Evolutionary conservation across 805 yeast species (phyloP).

Genomic region (Candida boleticola): DNA sequence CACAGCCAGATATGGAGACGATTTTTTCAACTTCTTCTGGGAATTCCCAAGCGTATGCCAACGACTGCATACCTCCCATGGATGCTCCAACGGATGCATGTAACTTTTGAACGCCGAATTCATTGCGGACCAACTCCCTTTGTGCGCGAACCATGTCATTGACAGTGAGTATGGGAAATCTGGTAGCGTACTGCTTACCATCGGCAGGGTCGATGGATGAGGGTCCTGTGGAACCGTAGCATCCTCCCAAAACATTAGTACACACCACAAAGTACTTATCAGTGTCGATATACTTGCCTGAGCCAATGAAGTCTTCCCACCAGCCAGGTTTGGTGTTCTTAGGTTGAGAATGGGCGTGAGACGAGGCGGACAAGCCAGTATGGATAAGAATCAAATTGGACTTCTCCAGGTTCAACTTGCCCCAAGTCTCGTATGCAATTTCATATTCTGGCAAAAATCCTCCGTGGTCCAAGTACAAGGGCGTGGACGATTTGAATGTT

Average conservation of each 20-base stretch:
- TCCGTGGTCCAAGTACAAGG: slow-evolving; percentile 78
- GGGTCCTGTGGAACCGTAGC: slow-evolving; percentile 95
- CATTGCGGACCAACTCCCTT: slow-evolving; percentile 59
- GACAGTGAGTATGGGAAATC: slow-evolving; percentile 82
- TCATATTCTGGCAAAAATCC: slow-evolving; percentile 70
- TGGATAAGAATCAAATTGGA: slow-evolving; percentile 79
- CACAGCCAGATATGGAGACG: slow-evolving; percentile 87
- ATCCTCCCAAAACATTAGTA: slow-evolving; percentile 91
- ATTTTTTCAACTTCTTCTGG: slow-evolving; percentile 72
- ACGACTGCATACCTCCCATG: slow-evolving; percentile 98
- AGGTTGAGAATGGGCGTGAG: slow-evolving; percentile 84
- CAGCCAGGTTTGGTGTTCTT: slow-evolving; percentile 76
- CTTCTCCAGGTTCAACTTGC: slow-evolving; percentile 56
- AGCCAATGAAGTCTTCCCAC: slow-evolving; percentile 96
- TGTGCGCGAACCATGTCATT: slow-evolving; percentile 93
- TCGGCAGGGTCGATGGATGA: slow-evolving; percentile 74
- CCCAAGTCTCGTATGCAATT: slow-evolving; percentile 96
- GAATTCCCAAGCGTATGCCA: slow-evolving; percentile 83
- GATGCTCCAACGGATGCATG: slow-evolving; percentile 87
- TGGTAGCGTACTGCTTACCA: slow-evolving; percentile 68
- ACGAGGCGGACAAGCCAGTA: slow-evolving; percentile 90
- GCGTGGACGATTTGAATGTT: slow-evolving; percentile 50
- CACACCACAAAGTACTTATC: slow-evolving; percentile 79
- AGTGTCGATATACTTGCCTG: slow-evolving; percentile 77
- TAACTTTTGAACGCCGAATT: slow-evolving; percentile 60